Percentiles rank a stretch among this genome's conserved stretches.
These are phyloP conservation scores for Cytospora leucostoma DNA, from an alignment of 2,329 filamentous ascomycete genomes.

Conservation along the genomic window DNA sequence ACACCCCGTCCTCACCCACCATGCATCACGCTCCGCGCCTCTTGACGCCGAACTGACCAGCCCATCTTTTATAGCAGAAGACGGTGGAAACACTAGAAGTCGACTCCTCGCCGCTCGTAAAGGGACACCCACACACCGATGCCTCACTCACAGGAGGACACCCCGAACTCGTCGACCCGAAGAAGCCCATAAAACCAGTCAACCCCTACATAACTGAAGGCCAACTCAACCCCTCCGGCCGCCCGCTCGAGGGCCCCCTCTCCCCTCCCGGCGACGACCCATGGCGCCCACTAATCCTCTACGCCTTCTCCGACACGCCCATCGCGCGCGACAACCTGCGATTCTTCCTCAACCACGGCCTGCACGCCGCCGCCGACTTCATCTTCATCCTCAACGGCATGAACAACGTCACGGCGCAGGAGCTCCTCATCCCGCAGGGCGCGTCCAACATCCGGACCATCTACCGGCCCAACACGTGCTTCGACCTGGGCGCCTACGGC, in stretches of 20 bases:
- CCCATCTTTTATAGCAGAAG: background rate
- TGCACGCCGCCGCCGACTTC: slow-evolving; percentile 42
- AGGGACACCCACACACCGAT: background rate
- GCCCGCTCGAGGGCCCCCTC: slow-evolving; percentile 23
- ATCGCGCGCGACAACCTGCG: slow-evolving; percentile 37
- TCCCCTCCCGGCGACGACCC: slow-evolving; percentile 27
- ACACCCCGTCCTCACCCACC: background rate
- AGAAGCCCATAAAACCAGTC: slow-evolving; percentile 9
- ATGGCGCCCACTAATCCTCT: slow-evolving; percentile 37
- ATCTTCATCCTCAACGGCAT: slow-evolving; percentile 44
- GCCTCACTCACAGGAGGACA: background rate
- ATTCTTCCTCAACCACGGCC: slow-evolving; percentile 41
- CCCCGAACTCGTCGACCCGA: slow-evolving; percentile 13
- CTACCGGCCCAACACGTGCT: slow-evolving; percentile 38
- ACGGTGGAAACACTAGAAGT: slow-evolving; percentile 9
- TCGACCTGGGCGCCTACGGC: slow-evolving; percentile 39
- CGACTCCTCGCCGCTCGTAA: slow-evolving; percentile 3
- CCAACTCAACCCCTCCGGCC: slow-evolving; percentile 27
- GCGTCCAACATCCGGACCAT: slow-evolving; percentile 38
- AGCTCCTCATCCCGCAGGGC: slow-evolving; percentile 33
- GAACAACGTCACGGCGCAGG: slow-evolving; percentile 31
- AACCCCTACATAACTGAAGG: slow-evolving; percentile 28
- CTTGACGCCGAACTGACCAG: background rate
- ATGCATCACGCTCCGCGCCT: background rate
- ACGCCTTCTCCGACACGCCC: slow-evolving; percentile 41